A percentile compares a stretch with the other conserved stretches of the same genome.
These are phyloP conservation scores for Colletotrichum cereale DNA, from an alignment of 2,329 filamentous ascomycete species.

Conservation along the genomic window DNA sequence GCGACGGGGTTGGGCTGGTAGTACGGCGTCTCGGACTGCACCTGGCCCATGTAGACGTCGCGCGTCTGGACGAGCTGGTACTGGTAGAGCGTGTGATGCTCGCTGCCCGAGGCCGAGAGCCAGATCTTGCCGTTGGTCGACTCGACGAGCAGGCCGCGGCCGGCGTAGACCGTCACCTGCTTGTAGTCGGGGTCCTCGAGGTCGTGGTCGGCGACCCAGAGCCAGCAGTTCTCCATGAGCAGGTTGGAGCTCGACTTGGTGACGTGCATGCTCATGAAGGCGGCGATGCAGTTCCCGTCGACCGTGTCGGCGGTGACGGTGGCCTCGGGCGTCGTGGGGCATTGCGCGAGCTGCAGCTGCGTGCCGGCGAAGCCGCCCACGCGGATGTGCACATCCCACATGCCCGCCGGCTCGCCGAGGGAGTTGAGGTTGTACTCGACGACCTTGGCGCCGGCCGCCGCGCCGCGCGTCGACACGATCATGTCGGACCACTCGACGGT, in stretches of 20 bases:
- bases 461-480: conserved; percentile 76
- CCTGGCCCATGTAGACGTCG: conserved; percentile 72
- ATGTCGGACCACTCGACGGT: conserved; percentile 79
- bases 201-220: conserved; percentile 67
- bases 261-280: conserved; percentile 59
- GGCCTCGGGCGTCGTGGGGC: conserved; percentile 60
- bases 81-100: conserved; percentile 77
- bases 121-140: conserved; percentile 62
- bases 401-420: conserved; percentile 60
- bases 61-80: conserved; percentile 73
- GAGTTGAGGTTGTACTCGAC: conserved; percentile 79
- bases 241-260: conserved; percentile 53
- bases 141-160: conserved; percentile 64
- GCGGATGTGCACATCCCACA: conserved; percentile 85
- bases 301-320: conserved; percentile 17
- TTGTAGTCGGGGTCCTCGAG: conserved; percentile 62
- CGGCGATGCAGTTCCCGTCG: conserved; percentile 54
- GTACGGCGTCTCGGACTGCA: conserved; percentile 80
- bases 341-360: conserved; percentile 72
- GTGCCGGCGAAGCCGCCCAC: conserved; percentile 80
- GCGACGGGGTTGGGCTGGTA: conserved; percentile 76
- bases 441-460: conserved; percentile 75
- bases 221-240: conserved; percentile 60
- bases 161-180: conserved; percentile 65
- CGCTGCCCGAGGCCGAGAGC: conserved; percentile 74